A percentile compares a stretch with the other conserved stretches of the same genome.
These are phyloP conservation scores for Taphrina pruni DNA, from an alignment of 1,139 yeast genomes.

Conservation along the genomic window DNA sequence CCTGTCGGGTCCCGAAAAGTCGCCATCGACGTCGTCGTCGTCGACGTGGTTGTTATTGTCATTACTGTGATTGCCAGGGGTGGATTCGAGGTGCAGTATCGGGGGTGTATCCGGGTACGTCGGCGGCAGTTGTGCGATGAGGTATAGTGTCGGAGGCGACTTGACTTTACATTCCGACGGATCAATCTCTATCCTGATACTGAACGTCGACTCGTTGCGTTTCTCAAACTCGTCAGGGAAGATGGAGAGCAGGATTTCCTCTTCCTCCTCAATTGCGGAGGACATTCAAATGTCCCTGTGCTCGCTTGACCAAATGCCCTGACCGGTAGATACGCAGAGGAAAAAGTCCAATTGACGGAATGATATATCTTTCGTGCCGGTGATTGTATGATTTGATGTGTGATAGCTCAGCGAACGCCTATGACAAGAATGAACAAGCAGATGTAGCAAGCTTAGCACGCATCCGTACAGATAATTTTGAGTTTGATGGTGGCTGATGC, in stretches of 20 bases:
- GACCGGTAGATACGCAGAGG: no score
- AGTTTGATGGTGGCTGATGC: slow-evolving; percentile 7
- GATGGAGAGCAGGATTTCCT: slow-evolving; percentile 41
- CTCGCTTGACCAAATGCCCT: neutral
- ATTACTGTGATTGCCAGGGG: neutral
- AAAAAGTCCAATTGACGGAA: neutral
- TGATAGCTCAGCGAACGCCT: no score
- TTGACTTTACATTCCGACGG: slow-evolving; percentile 17
- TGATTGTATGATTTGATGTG: no score
- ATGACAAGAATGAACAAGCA: no score
- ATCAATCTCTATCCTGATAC: slow-evolving; percentile 36
- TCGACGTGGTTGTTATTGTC: slow-evolving; percentile 48
- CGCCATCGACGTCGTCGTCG: slow-evolving; percentile 49
- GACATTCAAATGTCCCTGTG: slow-evolving; percentile 3
- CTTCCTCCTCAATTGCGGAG: slow-evolving; percentile 43
- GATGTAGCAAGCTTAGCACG: no score
- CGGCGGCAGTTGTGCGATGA: slow-evolving; percentile 25
- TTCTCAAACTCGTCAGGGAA: slow-evolving; percentile 42
- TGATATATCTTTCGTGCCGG: neutral
- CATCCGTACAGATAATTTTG: neutral
- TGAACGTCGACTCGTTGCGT: slow-evolving; percentile 34
- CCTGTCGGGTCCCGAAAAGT: slow-evolving; percentile 48
- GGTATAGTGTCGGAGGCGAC: slow-evolving; percentile 20
- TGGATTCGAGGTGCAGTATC: slow-evolving; percentile 26
- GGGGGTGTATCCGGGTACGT: slow-evolving; percentile 37